These are phyloP conservation scores for Talaromyces proteolyticus DNA, from an alignment of 495 filamentous ascomycete species.

Conservation along the genomic window DNA sequence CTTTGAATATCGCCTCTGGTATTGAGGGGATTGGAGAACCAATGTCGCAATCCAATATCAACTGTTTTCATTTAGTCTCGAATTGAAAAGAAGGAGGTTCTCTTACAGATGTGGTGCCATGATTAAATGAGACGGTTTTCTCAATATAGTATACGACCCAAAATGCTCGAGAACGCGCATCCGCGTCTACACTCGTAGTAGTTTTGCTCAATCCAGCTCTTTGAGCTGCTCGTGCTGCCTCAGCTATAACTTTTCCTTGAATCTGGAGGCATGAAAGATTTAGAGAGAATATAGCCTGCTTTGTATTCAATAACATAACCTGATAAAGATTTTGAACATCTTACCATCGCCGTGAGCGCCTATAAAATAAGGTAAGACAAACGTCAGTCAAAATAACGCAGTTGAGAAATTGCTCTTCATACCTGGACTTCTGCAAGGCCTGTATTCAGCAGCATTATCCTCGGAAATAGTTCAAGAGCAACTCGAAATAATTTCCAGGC, in stretches of 20 bases:
- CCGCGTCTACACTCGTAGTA: no score
- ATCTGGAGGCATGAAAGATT: constrained; percentile 17
- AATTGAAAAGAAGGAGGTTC: constrained; percentile 17
- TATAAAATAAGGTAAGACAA: background rate
- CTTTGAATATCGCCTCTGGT: constrained; percentile 15
- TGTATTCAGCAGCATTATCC: constrained; percentile 7
- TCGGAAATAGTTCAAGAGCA: constrained; percentile 9
- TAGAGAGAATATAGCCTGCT: constrained; percentile 15
- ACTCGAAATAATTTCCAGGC: constrained; percentile 21
- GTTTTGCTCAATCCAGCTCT: no score
- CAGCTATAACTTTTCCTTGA: constrained; percentile 17
- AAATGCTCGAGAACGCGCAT: constrained; percentile 14
- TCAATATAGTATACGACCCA: constrained; percentile 28
- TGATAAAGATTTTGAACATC: background rate
- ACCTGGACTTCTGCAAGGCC: constrained; percentile 17
- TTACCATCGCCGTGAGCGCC: constrained; percentile 12
- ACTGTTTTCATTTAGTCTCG: constrained; percentile 14
- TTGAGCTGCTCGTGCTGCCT: no score
- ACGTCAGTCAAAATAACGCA: no score
- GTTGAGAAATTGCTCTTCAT: background rate
- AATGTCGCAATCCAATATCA: constrained; percentile 20
- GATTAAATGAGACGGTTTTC: no score
- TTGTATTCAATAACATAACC: no score
- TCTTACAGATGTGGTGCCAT: no score
- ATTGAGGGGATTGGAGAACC: constrained; percentile 18